These are phyloP conservation scores for Gymnopilus junonius DNA, from an alignment of 768 basidiomycete species.

Conservation along the genomic window DNA sequence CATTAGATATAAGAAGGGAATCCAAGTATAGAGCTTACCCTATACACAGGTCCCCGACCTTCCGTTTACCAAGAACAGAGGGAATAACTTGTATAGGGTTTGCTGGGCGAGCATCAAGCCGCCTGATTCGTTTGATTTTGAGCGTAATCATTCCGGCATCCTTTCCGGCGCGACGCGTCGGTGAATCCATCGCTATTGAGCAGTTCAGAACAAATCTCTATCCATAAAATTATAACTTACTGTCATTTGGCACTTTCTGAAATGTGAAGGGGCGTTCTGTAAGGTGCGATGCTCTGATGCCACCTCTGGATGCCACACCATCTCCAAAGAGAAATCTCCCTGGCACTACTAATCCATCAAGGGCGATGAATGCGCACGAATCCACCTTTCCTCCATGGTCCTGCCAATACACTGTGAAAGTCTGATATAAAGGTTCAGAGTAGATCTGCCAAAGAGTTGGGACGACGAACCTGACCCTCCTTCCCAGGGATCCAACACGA, in stretches of 20 bases:
- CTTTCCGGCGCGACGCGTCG: constrained; percentile 26
- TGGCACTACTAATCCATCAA: constrained; percentile 67
- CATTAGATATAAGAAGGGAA: constrained; percentile 5
- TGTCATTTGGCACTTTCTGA: constrained; percentile 39
- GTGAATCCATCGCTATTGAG: neutral
- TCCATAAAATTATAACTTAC: constrained; percentile 28
- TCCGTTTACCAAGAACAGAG: constrained; percentile 37
- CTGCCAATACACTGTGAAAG: constrained; percentile 66
- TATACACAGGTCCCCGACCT: constrained; percentile 47
- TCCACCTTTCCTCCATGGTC: constrained; percentile 58
- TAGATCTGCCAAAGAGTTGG: neutral
- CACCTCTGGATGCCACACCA: constrained; percentile 57
- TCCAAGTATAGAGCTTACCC: constrained; percentile 40
- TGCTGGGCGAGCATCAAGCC: constrained; percentile 39
- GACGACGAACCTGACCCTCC: constrained; percentile 52
- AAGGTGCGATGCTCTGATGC: constrained; percentile 50
- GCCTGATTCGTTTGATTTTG: constrained; percentile 50
- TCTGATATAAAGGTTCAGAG: constrained; percentile 35
- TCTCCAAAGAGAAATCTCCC: constrained; percentile 64
- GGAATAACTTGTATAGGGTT: constrained; percentile 48
- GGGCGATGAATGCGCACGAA: constrained; percentile 62
- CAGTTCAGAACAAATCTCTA: neutral
- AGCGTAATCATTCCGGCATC: constrained; percentile 59
- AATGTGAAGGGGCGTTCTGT: constrained; percentile 70
- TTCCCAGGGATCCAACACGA: constrained; percentile 75